phyloP scores from a whole-genome alignment of 2,329 filamentous ascomycete species.

The Colletotrichum cereale region DNA sequence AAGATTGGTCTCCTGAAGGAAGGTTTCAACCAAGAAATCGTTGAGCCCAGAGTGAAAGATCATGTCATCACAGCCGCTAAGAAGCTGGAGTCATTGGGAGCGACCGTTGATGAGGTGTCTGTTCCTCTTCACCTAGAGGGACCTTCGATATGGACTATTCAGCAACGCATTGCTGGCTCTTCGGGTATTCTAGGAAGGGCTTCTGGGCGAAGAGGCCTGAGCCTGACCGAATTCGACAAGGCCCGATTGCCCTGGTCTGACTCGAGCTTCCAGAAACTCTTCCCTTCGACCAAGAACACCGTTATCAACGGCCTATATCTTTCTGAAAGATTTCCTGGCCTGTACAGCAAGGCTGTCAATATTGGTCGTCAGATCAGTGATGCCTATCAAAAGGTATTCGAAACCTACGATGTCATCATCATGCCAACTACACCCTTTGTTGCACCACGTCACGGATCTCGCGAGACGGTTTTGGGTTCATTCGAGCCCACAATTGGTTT shows the following conservation, averaged over 20 bases:
- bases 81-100: conserved; percentile 59
- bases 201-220: conserved; percentile 60
- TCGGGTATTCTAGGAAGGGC: conserved; percentile 57
- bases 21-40: conserved; percentile 55
- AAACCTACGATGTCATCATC: conserved; percentile 58
- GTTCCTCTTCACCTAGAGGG: conserved; percentile 62
- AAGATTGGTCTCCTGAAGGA: conserved; percentile 60
- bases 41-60: conserved; percentile 55
- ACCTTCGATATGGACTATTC: conserved; percentile 63
- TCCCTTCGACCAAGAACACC: conserved; percentile 66
- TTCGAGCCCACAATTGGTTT: conserved; percentile 65
- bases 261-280: conserved; percentile 63
- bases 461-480: conserved; percentile 56
- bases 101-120: conserved; percentile 62
- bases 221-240: conserved; percentile 63
- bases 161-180: conserved; percentile 59
- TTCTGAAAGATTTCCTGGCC: conserved; percentile 55
- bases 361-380: conserved; percentile 60
- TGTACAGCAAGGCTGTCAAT: conserved; percentile 64
- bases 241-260: conserved; percentile 60
- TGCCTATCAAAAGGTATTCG: conserved; percentile 57
- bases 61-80: conserved; percentile 57
- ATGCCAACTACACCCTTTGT: conserved; percentile 64
- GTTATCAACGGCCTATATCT: conserved; percentile 65
- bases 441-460: conserved; percentile 56